Base-by-base conservation (phyloP, 257 asterid genomes). In the Lantana camara region DNA sequence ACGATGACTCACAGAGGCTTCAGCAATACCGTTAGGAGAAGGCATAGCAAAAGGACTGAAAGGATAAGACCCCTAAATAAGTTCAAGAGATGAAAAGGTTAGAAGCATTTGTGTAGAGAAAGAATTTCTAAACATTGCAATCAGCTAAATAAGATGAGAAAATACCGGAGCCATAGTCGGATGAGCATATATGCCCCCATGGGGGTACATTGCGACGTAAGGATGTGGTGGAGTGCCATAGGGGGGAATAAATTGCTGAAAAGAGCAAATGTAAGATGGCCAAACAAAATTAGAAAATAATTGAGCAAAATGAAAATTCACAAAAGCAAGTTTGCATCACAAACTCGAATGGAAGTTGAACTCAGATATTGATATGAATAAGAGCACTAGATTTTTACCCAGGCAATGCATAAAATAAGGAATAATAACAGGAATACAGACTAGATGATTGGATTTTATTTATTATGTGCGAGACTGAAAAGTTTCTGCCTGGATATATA, bases 181-280 rank as follows among this genome's bases (percentile, higher is more conserved):
- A 84, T 93, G 99, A 21, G 95, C 92, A 67, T 93, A 90, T 48
- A 91, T 74, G 50, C 96, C 89, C 67, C 96, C 96, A 63, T 82
- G 96, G 57, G 97, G 97, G 70, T 93, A 93, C 99, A 93, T 90
- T 56, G 98, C 95, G 49, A 93, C 92, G 63, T 93, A 93, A 46
- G 98, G 98, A 74, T 86, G 97, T 13, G 96, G 97, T 56, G 97
- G 94, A 70, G 96, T 82, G 42, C 96, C 95, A 69, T 87, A 93
- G n/a, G 97, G 99, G 60, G 95, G 95, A 80, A 93, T 88, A 73
- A 85, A 82, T 76, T 84, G 50, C 50, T 44, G 50, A 17, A 44
- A 15, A 5, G 29, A n/a, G 45, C 75, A 44, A 16, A 44, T n/a
- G 50, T 44, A 44, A 44, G 50, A 44, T n/a, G n/a, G 4, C 50